Percentiles rank a stretch among this genome's conserved stretches.
phyloP scores from a whole-genome alignment of 2,329 filamentous ascomycete genomes.

The Aureobasidium subglaciale region DNA sequence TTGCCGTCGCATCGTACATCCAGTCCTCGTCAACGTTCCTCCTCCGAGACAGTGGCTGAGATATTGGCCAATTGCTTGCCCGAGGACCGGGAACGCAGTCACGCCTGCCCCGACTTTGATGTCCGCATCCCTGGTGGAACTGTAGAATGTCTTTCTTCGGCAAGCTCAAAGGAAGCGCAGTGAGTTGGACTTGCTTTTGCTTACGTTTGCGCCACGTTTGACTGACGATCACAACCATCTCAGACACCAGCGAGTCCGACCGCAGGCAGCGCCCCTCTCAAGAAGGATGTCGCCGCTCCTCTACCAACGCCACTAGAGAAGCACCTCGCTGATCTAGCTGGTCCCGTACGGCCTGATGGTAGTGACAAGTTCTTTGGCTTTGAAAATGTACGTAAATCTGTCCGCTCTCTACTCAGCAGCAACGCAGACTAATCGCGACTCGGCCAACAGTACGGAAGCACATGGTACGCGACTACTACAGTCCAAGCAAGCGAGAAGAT shows the following conservation, averaged over 20 bases:
- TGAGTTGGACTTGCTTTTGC: constrained; percentile 26
- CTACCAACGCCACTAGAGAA: constrained; percentile 57
- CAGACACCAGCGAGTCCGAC: constrained; percentile 44
- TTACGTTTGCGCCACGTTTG: background rate
- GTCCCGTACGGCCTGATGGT: constrained; percentile 74
- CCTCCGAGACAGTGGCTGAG: background rate
- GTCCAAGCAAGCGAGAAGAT: background rate
- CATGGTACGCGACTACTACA: constrained; percentile 60
- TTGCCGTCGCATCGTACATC: constrained; percentile 1
- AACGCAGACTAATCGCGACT: constrained; percentile 16
- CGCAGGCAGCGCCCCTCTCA: constrained; percentile 41
- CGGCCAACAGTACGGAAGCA: constrained; percentile 76
- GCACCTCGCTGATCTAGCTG: constrained; percentile 75
- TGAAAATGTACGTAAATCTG: constrained; percentile 70
- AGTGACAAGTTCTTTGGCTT: constrained; percentile 98
- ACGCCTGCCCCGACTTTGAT: constrained; percentile 16
- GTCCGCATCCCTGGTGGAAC: constrained; percentile 29
- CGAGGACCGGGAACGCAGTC: constrained; percentile 12
- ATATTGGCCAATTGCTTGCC: constrained; percentile 9
- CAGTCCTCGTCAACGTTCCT: background rate
- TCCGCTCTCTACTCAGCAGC: background rate
- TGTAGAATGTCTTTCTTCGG: constrained; percentile 48
- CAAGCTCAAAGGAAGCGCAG: constrained; percentile 44
- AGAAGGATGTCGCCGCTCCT: constrained; percentile 53
- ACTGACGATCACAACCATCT: constrained; percentile 13